Evolutionary conservation across 306 rosid genomes (phyloP), one percentile per base, ranked within the genome.

Genomic region (Abrus precatorius): DNA sequence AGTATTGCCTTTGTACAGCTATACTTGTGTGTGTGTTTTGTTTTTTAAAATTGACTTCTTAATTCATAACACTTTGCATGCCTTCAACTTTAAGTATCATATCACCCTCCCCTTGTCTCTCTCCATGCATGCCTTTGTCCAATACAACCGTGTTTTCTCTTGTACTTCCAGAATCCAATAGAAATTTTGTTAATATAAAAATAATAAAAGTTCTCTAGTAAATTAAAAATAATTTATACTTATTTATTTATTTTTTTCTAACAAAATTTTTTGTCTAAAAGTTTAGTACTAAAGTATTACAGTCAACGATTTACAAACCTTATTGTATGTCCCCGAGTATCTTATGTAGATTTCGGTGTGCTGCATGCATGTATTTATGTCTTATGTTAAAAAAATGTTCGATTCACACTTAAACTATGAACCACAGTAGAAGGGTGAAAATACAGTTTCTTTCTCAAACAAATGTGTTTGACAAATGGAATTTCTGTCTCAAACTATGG

Each of bases 251-350:
- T 20, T 20, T 20, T 20, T 20, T 20, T 20, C 20, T 20, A 20
- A 20, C 20, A 20, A 20, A 20, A 20, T 20, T 20, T 20, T 20
- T 20, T 20, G 20, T 20, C 20, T 20, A 20, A 20, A 20, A 20
- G 20, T 20, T 20, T 20, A 20, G 20, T 20, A 34, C 41, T 68
- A 41, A 34, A 34, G 73, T 34, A 76, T 11, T 27, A 48, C 38
- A 14, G 80, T 62, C 72, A 76, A 61, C 72, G 38, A 62, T 62
- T 62, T 76, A 75, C 61, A 76, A 9, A 62, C 33, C 55, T 52
- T 38, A 12, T 28, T 14, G 9, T 6, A 7, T 56, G 12, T 12
- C n/a, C 3, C 4, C 2, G 20, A 34, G 3, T 13, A 33, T 12
- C 9, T 32, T 13, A 32, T 33, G 40, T 76, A 48, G 34, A 48